Percentiles rank a stretch among this genome's conserved stretches.
These are phyloP conservation scores for Aspergillus quadrilineatus DNA, from an alignment of 2,329 filamentous ascomycete genomes.

Conservation along the genomic window DNA sequence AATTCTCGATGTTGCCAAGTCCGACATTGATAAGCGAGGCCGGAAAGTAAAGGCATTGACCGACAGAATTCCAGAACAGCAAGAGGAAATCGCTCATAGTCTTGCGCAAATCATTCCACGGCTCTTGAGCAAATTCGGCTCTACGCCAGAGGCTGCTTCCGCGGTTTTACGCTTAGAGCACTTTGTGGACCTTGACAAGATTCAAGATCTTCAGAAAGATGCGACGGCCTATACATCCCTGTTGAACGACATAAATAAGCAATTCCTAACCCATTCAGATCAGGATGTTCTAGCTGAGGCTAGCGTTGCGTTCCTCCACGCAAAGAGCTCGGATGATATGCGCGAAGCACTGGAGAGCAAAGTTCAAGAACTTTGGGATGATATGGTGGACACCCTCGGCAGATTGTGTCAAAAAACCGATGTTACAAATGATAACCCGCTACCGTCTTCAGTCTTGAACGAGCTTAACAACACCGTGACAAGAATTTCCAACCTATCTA, in stretches of 20 bases:
- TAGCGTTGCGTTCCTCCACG: slow-evolving; percentile 76
- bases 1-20: slow-evolving; percentile 65
- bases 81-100: slow-evolving; percentile 75
- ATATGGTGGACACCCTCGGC: slow-evolving; percentile 70
- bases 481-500: slow-evolving; percentile 77
- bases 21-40: slow-evolving; percentile 54
- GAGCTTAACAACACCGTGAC: slow-evolving; percentile 72
- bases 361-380: slow-evolving; percentile 81
- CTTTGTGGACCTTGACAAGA: slow-evolving; percentile 79
- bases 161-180: slow-evolving; percentile 83
- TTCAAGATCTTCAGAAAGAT: slow-evolving; percentile 85
- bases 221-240: slow-evolving; percentile 75
- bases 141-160: slow-evolving; percentile 81
- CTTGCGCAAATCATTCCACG: slow-evolving; percentile 78
- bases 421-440: slow-evolving; percentile 67
- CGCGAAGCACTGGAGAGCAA: slow-evolving; percentile 82
- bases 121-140: slow-evolving; percentile 88
- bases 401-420: slow-evolving; percentile 70
- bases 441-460: slow-evolving; percentile 64
- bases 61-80: slow-evolving; percentile 64
- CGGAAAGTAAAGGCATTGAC: slow-evolving; percentile 61
- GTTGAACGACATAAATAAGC: slow-evolving; percentile 87
- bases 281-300: slow-evolving; percentile 82
- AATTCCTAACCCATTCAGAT: slow-evolving; percentile 90
- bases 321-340: slow-evolving; percentile 81